Conservation (phyloP, 371 early-diverging fungal species). For the Mortierella sp. region DNA sequence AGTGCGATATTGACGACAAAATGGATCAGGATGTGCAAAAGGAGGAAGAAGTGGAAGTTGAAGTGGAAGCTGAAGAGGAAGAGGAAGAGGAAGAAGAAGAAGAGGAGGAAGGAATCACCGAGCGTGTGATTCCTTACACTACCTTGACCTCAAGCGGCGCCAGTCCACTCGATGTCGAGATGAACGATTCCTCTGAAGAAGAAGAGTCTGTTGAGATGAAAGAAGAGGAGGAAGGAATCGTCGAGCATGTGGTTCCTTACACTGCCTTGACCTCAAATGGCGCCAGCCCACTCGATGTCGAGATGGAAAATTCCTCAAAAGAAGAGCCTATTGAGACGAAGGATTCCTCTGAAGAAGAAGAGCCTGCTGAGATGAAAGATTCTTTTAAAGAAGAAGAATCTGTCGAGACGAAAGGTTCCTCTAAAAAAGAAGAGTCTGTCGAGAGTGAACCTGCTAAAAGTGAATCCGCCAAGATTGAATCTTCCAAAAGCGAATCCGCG, state of each 20-base stretch:
- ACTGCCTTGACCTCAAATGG: conserved; percentile 21
- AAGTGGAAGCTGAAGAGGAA: conserved; percentile 9
- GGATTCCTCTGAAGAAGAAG: background rate
- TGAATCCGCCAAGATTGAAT: background rate
- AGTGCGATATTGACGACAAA: background rate
- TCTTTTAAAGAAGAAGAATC: conserved; percentile 10
- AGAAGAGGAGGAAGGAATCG: conserved; percentile 20
- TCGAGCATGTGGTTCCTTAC: conserved; percentile 21
- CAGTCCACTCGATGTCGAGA: conserved; percentile 47
- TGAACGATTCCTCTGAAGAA: conserved; percentile 29
- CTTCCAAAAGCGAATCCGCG: no score
- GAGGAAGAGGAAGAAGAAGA: conserved; percentile 16
- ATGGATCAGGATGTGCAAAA: background rate
- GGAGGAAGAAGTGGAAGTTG: background rate
- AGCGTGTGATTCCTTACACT: conserved; percentile 22
- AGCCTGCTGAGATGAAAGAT: conserved; percentile 12
- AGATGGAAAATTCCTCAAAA: conserved; percentile 31
- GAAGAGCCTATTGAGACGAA: background rate
- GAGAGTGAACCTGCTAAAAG: background rate
- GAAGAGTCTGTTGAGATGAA: conserved; percentile 14
- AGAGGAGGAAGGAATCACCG: conserved; percentile 12
- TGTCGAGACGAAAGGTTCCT: conserved; percentile 37
- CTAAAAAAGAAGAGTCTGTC: conserved; percentile 7
- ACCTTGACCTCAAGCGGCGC: conserved; percentile 19
- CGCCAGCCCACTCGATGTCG: conserved; percentile 44